phyloP scores from a whole-genome alignment of 495 filamentous ascomycete species.

The Rhizodiscina lignyota region DNA sequence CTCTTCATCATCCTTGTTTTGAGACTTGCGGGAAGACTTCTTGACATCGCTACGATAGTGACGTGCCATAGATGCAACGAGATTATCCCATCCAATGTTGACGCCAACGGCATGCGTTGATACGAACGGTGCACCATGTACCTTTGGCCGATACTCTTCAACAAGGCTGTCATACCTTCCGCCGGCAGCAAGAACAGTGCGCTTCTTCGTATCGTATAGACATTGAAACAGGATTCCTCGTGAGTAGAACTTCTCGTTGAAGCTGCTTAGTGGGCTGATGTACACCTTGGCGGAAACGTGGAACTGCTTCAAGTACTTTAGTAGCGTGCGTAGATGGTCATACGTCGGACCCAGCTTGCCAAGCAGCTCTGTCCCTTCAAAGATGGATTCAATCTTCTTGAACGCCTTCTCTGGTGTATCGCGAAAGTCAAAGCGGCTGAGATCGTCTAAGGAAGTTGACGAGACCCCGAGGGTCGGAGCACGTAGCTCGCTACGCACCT shows the following conservation, averaged over 20 bases:
- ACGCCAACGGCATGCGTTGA: conserved; percentile 93
- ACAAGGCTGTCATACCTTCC: conserved; percentile 87
- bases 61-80: conserved; percentile 47
- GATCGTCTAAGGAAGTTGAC: conserved; percentile 79
- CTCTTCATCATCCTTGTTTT: conserved; percentile 5
- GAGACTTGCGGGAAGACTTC: conserved; percentile 31
- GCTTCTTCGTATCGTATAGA: conserved; percentile 68
- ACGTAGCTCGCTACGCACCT: conserved; percentile 69
- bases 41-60: conserved; percentile 31
- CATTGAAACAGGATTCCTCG: conserved; percentile 85
- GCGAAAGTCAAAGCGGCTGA: conserved; percentile 79
- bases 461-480: conserved; percentile 66
- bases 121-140: too few species aligned
- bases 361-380: conserved; percentile 51
- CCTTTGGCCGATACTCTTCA: conserved; percentile 44
- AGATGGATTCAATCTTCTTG: conserved; percentile 49
- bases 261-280: conserved; percentile 67
- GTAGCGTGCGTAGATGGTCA: conserved; percentile 59
- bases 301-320: conserved; percentile 58
- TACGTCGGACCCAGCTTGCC: conserved; percentile 56
- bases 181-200: conserved; percentile 81
- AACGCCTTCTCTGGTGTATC: conserved; percentile 61
- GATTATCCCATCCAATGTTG: conserved; percentile 74
- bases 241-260: conserved; percentile 85
- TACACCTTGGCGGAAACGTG: conserved; percentile 64